phyloP scores from a whole-genome alignment of 2,329 filamentous ascomycete genomes.

The Macrophomina phaseolina region DNA sequence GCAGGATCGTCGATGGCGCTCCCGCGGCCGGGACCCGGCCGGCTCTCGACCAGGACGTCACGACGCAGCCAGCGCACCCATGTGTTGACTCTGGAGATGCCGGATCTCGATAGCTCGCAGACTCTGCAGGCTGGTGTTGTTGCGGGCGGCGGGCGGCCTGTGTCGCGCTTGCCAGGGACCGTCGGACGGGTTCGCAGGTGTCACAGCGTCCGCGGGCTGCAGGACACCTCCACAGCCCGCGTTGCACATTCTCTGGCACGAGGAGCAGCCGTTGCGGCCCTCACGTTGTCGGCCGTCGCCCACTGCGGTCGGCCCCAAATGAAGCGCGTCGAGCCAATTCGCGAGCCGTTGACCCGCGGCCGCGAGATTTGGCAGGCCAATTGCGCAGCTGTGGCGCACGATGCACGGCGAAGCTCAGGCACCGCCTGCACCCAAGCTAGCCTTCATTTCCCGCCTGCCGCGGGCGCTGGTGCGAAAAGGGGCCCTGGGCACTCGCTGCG shows the following conservation, averaged over 20 bases:
- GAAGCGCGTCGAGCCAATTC: background rate
- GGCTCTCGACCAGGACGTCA: background rate
- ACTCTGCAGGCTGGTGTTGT: background rate
- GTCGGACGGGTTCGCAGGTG: background rate
- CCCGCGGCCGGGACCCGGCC: background rate
- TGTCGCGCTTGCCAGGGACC: background rate
- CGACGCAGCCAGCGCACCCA: background rate
- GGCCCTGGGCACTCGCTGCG: background rate
- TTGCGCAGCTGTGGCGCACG: constrained; percentile 8
- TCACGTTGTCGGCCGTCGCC: background rate
- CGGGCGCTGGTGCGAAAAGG: constrained; percentile 19
- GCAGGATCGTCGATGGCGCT: constrained; percentile 21
- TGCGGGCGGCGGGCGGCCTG: constrained; percentile 11
- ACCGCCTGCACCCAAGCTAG: constrained; percentile 9
- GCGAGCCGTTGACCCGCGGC: constrained; percentile 17
- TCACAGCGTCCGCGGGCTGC: background rate
- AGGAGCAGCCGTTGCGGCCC: constrained; percentile 12
- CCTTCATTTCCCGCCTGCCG: constrained; percentile 26
- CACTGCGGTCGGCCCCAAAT: background rate
- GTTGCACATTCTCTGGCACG: constrained; percentile 13
- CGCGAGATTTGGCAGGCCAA: constrained; percentile 19
- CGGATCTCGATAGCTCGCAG: constrained; percentile 2
- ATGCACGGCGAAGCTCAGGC: constrained; percentile 21
- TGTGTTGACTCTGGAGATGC: background rate
- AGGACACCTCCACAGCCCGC: constrained; percentile 5